Evolutionary conservation across 768 basidiomycete genomes (phyloP).

Genomic region (Hirschioporus abietinus): DNA sequence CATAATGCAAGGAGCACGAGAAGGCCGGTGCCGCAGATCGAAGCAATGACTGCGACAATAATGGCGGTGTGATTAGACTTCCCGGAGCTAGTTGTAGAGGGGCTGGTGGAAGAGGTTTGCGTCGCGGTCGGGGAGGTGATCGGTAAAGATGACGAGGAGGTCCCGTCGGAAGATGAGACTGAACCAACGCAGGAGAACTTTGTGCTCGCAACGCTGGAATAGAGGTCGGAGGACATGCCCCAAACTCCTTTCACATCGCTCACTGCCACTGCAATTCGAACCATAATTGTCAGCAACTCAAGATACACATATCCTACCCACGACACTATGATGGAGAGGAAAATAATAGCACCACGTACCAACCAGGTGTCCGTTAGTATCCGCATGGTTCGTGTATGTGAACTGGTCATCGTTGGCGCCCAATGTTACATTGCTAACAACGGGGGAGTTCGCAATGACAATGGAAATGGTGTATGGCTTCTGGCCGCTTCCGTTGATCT

Average conservation of each 20-base stretch:
- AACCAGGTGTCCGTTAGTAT: conserved; percentile 30
- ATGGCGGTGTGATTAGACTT: conserved; percentile 15
- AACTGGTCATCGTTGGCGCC: conserved; percentile 31
- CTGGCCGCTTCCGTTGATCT: not conserved
- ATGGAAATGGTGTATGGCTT: conserved; percentile 39
- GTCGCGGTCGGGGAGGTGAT: not conserved
- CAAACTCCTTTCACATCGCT: conserved; percentile 23
- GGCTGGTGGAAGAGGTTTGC: conserved; percentile 10
- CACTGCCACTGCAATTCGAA: not conserved
- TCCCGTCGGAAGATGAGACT: not conserved
- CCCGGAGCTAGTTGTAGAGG: conserved; percentile 16
- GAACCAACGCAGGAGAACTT: conserved; percentile 2
- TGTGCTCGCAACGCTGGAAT: conserved; percentile 15
- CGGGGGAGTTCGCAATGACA: conserved; percentile 30
- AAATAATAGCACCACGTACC: conserved; percentile 27
- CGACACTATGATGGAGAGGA: not conserved
- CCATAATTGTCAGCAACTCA: conserved; percentile 22
- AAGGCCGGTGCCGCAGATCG: conserved; percentile 19
- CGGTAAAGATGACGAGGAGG: not conserved
- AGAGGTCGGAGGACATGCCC: conserved; percentile 20
- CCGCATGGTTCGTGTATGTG: conserved; percentile 38
- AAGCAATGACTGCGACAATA: conserved; percentile 27
- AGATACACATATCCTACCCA: conserved; percentile 24
- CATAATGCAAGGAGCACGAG: conserved; percentile 19
- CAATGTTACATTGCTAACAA: conserved; percentile 38